phyloP scores from a whole-genome alignment of 31 red algal species.

The Asparagopsis taxiformis region DNA sequence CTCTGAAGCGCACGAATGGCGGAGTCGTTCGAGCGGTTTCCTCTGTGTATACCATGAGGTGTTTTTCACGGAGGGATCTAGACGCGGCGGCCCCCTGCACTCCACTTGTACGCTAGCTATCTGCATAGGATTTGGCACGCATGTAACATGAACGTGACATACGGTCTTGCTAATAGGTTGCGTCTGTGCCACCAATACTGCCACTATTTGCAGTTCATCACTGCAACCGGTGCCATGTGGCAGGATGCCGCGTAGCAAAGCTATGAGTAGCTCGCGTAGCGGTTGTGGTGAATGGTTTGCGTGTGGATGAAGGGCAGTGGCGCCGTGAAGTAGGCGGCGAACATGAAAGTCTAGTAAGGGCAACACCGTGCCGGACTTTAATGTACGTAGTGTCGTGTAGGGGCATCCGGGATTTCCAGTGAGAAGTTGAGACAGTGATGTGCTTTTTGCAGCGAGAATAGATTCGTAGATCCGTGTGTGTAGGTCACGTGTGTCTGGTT shows the following conservation, averaged over 20 bases:
- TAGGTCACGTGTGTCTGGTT: too few relatives aligned
- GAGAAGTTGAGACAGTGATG: conserved; percentile 4
- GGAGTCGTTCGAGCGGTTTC: conserved; percentile 21
- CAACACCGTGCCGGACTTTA: neutral
- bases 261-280: neutral
- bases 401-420: neutral
- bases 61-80: conserved; percentile 42
- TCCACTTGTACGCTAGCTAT: conserved; percentile 13
- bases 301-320: neutral
- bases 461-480: too few relatives aligned
- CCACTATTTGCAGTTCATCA: conserved; percentile 1
- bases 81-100: conserved; percentile 39
- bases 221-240: neutral
- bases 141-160: neutral
- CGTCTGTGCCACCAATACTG: neutral
- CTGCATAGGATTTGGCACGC: neutral
- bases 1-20: conserved; percentile 24
- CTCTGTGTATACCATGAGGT: conserved; percentile 35
- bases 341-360: conserved; percentile 12
- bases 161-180: neutral
- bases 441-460: too few relatives aligned
- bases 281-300: neutral
- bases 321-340: neutral
- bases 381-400: conserved; percentile 18
- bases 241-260: neutral